phyloP scores from a whole-genome alignment of 163 green algal species.

The Chloroidium sp. region DNA sequence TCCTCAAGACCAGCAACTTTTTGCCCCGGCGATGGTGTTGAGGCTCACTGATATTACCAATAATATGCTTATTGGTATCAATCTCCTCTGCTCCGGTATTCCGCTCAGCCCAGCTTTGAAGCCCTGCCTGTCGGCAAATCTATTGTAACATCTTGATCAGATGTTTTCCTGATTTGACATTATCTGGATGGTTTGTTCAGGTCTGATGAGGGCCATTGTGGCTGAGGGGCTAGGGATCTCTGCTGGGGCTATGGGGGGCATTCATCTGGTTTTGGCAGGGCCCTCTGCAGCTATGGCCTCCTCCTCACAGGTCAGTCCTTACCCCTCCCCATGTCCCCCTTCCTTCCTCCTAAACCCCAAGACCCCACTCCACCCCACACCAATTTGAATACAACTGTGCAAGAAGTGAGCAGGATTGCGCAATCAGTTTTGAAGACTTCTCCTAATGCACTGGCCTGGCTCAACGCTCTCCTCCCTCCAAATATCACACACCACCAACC shows the following conservation, averaged over 20 bases:
- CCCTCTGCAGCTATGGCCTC: background rate
- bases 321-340: no score
- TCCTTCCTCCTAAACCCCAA: background rate
- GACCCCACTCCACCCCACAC: background rate
- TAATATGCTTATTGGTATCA: background rate
- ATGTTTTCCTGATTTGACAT: background rate
- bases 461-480: no score
- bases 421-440: background rate
- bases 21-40: background rate
- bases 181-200: background rate
- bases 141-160: no score
- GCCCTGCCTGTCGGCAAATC: no score
- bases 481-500: background rate
- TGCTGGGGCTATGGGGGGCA: constrained; percentile 15
- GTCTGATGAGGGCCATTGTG: constrained; percentile 17
- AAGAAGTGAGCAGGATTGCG: background rate
- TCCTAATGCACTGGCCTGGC: no score
- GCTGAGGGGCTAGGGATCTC: constrained; percentile 27
- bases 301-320: no score
- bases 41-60: background rate
- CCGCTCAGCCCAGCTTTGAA: no score
- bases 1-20: background rate
- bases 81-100: background rate
- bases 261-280: constrained; percentile 15
- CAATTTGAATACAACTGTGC: background rate